These are phyloP conservation scores for Psilocybe subaeruginosa DNA, from an alignment of 768 basidiomycete species.

Conservation along the genomic window DNA sequence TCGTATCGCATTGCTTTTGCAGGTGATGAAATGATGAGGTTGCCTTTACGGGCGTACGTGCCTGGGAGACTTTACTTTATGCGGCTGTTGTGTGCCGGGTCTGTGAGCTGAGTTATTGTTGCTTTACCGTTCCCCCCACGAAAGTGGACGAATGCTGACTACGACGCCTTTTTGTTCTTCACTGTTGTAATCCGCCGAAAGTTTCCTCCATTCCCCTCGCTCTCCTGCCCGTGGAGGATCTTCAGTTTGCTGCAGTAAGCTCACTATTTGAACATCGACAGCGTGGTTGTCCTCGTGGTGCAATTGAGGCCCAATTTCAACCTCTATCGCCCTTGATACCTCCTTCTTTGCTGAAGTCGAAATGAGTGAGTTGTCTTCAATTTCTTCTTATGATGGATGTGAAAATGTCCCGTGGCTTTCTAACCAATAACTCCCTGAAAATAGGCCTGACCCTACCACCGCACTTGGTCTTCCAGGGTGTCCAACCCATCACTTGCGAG, in stretches of 20 bases:
- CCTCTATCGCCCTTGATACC: slow-evolving; percentile 10
- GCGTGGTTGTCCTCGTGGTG: neutral
- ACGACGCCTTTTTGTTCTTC: slow-evolving; percentile 14
- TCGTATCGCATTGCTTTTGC: neutral
- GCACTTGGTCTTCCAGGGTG: slow-evolving; percentile 23
- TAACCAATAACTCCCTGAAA: neutral
- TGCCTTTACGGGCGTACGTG: slow-evolving; percentile 10
- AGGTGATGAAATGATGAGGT: slow-evolving; percentile 4
- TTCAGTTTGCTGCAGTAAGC: neutral
- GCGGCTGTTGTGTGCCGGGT: slow-evolving; percentile 1
- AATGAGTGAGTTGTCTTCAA: slow-evolving; percentile 16
- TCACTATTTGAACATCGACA: neutral
- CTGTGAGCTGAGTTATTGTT: slow-evolving; percentile 2
- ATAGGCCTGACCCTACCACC: slow-evolving; percentile 9
- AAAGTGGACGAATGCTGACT: slow-evolving; percentile 6
- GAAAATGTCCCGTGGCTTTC: neutral
- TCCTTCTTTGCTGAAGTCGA: slow-evolving; percentile 29
- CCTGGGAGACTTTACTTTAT: slow-evolving; percentile 12
- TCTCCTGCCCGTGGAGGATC: neutral
- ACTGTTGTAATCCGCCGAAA: slow-evolving; percentile 8
- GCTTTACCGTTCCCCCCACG: slow-evolving; percentile 4
- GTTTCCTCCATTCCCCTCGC: neutral
- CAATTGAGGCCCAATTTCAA: slow-evolving; percentile 1
- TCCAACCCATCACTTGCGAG: slow-evolving; percentile 29
- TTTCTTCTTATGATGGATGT: neutral